Base-by-base conservation (phyloP, 225 moss, liverwort and hornwort species). In the Bryoerythrophyllum caledonicum region DNA sequence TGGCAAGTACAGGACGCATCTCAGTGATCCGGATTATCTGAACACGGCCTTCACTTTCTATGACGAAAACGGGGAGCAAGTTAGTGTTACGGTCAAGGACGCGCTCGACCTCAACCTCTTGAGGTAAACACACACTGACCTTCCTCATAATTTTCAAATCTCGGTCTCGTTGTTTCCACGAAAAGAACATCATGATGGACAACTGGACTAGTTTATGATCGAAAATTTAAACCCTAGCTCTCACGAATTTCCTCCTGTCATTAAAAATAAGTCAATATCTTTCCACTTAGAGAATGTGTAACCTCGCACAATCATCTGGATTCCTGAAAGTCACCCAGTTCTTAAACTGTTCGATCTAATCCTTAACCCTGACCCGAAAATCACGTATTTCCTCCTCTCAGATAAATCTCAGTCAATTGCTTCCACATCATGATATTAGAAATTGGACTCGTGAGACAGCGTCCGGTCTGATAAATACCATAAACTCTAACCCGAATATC, bases 21-120 rank as follows among this genome's bases (percentile, higher is more conserved):
- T 87, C 4, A 37, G 68, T 0, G 89, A 90, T 44, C 57, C 79
- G 0, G 84, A 90, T 34, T 92, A 75, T 24, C 79, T 92, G 15
- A n/a, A 88, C 21, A 82, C 89, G 0, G 70, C 75, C 16, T 88
- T 92, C 35, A 79, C 84, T 2, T 90, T 92, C 65, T 92, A 84
- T 19, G 87, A 92, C 20, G 91, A 89, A n/a, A 62, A 87, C 62
- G 86, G 82, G 1, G 60, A 89, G 19, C 76, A 87, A n/a, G 86
- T 83, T 15, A 72, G 69, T 14, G 69, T 82, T 15, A 89, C 75
- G 23, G 78, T 88, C 5, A 19, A 21, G 2, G 83, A 90, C 24
- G 61, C 79, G 1, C 76, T 88, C 23, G 79, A 84, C 25, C 69
- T 80, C 21, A 1, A 40, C 6, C 80, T 77, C n/a, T 27, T 88